Evolutionary conservation across 2,329 filamentous ascomycete species (phyloP).

Genomic region (Fusarium sp.): DNA sequence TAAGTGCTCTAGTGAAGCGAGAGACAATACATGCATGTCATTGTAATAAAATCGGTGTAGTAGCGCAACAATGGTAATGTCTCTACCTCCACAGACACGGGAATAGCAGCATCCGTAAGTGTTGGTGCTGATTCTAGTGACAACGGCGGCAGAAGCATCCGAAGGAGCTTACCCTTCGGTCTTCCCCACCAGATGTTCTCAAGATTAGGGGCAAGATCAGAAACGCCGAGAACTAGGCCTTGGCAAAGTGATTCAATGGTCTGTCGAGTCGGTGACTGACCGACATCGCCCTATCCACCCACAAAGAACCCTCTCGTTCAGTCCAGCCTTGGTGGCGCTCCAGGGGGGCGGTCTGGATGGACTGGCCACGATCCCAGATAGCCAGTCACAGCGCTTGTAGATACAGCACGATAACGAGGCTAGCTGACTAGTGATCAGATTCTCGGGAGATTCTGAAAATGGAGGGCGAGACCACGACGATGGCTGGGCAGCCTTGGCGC

Average conservation of each 20-base stretch:
- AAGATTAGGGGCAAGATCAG: neutral
- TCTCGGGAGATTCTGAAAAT: neutral
- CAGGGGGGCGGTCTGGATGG: slow-evolving; percentile 7
- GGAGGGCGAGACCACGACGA: slow-evolving; percentile 18
- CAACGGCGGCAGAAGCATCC: neutral
- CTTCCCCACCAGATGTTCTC: neutral
- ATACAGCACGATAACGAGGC: neutral
- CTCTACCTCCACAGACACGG: slow-evolving; percentile 5
- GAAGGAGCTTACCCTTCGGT: neutral
- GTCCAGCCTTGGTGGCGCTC: slow-evolving; percentile 16
- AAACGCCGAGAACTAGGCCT: slow-evolving; percentile 2
- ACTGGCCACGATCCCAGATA: neutral
- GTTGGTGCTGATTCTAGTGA: neutral
- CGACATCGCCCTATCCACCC: neutral
- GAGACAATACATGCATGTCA: neutral
- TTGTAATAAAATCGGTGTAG: neutral
- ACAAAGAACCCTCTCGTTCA: neutral
- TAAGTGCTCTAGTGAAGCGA: neutral
- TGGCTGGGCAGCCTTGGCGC: neutral
- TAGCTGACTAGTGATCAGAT: slow-evolving; percentile 1
- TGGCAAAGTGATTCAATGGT: neutral
- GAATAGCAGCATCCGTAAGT: neutral
- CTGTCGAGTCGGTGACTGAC: neutral
- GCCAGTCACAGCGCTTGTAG: neutral
- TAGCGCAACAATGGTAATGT: neutral